Conservation (phyloP, 441 rosid species). For the Euphorbia schlechtendalii region DNA sequence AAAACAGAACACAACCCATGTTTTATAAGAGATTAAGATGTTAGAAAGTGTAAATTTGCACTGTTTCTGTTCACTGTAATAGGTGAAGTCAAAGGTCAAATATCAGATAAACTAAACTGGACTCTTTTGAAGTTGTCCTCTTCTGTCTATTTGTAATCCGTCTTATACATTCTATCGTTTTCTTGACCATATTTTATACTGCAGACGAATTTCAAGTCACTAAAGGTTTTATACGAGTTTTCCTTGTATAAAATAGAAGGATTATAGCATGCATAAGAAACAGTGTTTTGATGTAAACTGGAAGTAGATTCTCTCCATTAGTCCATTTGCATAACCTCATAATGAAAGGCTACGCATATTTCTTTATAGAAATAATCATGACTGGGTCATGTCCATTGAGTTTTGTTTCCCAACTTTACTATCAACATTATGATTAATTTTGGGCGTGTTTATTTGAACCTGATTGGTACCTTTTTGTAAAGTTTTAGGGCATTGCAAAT, state of each 20-base stretch:
- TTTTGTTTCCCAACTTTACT: conserved; percentile 22
- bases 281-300: conserved; percentile 10
- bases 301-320: neutral
- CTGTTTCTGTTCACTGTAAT: neutral
- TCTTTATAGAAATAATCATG: conserved; percentile 18
- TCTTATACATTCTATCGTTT: too few species aligned
- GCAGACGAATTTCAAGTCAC: conserved; percentile 5
- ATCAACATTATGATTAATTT: neutral
- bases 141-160: too few species aligned
- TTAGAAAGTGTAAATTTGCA: neutral
- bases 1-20: neutral
- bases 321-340: conserved; percentile 11
- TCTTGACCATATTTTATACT: conserved; percentile 1
- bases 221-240: neutral
- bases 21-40: neutral
- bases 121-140: neutral
- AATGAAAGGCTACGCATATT: conserved; percentile 7
- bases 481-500: conserved; percentile 21
- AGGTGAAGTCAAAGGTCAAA: neutral
- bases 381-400: conserved; percentile 36
- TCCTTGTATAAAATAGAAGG: neutral
- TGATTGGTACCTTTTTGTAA: conserved; percentile 13
- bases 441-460: neutral
- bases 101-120: neutral
- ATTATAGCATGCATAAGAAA: conserved; percentile 8